These are phyloP conservation scores for Naganishia cerealis DNA, from an alignment of 1,284 basidiomycete genomes.

Conservation along the genomic window DNA sequence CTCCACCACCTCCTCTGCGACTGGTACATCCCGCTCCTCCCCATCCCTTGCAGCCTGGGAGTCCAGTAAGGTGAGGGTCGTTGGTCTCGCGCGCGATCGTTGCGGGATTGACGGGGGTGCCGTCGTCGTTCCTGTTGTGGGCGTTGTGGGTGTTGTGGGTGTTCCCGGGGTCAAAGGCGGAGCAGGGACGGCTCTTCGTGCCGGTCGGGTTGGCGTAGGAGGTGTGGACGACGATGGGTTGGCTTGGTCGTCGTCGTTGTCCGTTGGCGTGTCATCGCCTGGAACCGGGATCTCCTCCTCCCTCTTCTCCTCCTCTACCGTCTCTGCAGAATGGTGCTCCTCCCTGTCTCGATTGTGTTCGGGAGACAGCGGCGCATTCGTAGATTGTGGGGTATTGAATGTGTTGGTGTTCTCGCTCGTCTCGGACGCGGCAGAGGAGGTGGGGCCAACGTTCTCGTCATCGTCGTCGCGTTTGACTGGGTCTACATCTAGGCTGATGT, in stretches of 20 bases:
- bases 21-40: no score
- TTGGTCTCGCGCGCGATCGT: slow-evolving; percentile 1
- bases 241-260: background rate
- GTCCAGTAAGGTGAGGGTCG: background rate
- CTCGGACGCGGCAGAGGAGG: slow-evolving; percentile 6
- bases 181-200: slow-evolving; percentile 18
- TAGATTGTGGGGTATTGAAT: slow-evolving; percentile 21
- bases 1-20: background rate
- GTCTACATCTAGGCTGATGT: background rate
- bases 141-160: no score
- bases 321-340: slow-evolving; percentile 52
- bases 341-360: background rate
- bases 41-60: no score
- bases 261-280: background rate
- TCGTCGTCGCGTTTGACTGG: background rate
- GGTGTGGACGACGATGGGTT: background rate
- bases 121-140: background rate
- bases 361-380: slow-evolving; percentile 16
- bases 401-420: slow-evolving; percentile 23
- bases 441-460: background rate
- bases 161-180: background rate
- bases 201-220: slow-evolving; percentile 21
- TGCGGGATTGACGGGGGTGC: slow-evolving; percentile 1
- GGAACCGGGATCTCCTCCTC: background rate
- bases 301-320: slow-evolving; percentile 58